Evolutionary conservation across 352 stramenopile species (phyloP).

Genomic region (Phytophthora melonis): DNA sequence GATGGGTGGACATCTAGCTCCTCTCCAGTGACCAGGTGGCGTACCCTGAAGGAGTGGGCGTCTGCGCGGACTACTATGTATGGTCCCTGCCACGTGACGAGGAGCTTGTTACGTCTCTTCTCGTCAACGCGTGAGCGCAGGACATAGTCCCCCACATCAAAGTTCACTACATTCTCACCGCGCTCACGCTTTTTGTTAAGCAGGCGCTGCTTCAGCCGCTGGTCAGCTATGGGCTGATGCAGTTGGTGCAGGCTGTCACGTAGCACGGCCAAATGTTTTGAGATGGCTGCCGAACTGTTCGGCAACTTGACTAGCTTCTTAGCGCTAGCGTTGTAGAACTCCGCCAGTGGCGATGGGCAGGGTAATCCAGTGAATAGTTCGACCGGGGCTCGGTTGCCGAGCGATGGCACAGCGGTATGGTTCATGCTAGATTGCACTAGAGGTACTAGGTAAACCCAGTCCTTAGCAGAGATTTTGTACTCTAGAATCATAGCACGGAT

Average conservation of each 20-base stretch:
- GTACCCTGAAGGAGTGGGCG: conserved; percentile 5
- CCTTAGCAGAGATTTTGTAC: conserved; percentile 25
- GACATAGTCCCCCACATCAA: conserved; percentile 10
- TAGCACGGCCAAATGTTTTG: too few relatives aligned
- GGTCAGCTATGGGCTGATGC: neutral
- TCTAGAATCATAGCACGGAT: conserved; percentile 29
- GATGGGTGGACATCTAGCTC: conserved; percentile 14
- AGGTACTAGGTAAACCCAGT: neutral
- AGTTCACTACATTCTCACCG: conserved; percentile 16
- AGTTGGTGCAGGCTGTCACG: too few relatives aligned
- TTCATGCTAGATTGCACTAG: too few relatives aligned
- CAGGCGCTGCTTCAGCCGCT: conserved; percentile 6
- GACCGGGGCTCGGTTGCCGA: too few relatives aligned
- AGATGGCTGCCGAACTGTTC: too few relatives aligned
- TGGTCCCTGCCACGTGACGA: conserved; percentile 12
- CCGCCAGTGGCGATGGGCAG: too few relatives aligned
- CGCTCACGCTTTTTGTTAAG: conserved; percentile 11
- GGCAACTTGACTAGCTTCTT: too few relatives aligned
- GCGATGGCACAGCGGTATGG: too few relatives aligned
- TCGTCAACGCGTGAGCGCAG: conserved; percentile 14
- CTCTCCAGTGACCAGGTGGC: conserved; percentile 16
- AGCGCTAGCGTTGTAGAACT: too few relatives aligned
- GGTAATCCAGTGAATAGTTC: too few relatives aligned
- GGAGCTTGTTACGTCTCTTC: conserved; percentile 12
- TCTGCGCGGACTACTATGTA: conserved; percentile 14